These are phyloP conservation scores for Remersonia thermophila DNA, from an alignment of 2,329 filamentous ascomycete species.

Conservation along the genomic window DNA sequence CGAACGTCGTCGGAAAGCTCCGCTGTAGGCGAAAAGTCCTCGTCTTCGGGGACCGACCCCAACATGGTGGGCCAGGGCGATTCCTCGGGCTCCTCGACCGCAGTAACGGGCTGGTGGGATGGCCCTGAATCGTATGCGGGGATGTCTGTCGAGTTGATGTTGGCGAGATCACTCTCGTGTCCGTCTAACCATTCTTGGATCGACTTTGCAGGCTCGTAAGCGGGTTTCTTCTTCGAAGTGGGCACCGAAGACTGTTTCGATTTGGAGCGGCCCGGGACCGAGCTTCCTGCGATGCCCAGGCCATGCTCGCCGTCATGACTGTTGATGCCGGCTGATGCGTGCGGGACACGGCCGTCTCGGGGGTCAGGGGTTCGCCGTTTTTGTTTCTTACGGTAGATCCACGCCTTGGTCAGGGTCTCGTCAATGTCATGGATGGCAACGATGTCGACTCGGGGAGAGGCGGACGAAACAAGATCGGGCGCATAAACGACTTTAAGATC, in stretches of 20 bases:
- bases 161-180: too few species aligned
- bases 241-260: neutral
- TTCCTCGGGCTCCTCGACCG: too few species aligned
- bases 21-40: neutral
- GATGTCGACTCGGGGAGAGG: slow-evolving; percentile 4
- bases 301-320: slow-evolving; percentile 2
- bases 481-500: too few species aligned
- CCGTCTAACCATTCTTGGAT: slow-evolving; percentile 4
- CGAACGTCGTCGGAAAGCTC: too few species aligned
- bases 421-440: slow-evolving; percentile 10
- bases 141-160: too few species aligned
- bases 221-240: neutral
- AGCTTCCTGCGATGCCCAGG: slow-evolving; percentile 2
- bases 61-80: too few species aligned
- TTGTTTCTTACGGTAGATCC: slow-evolving; percentile 3
- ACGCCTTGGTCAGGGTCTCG: slow-evolving; percentile 5
- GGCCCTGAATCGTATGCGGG: too few species aligned
- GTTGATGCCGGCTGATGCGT: slow-evolving; percentile 2
- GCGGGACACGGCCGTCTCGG: neutral
- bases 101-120: too few species aligned
- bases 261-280: neutral
- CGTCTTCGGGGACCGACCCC: slow-evolving; percentile 3
- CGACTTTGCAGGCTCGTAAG: neutral
- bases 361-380: neutral
- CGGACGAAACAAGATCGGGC: too few species aligned